phyloP scores from a whole-genome alignment of 2,329 filamentous ascomycete species.

The Diplocarpon rosae region DNA sequence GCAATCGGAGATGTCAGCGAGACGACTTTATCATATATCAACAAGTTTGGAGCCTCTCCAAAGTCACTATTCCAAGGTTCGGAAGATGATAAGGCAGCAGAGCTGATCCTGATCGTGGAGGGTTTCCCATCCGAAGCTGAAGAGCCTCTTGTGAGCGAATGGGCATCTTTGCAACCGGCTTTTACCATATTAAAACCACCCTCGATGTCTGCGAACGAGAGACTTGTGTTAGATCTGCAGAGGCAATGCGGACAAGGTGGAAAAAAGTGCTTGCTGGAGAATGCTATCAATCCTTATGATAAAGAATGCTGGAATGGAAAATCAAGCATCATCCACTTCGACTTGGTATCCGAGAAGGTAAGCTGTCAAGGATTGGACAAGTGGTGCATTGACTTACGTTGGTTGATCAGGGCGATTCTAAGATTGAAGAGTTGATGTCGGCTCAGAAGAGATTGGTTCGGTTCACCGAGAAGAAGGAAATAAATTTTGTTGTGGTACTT shows the following conservation, averaged over 20 bases:
- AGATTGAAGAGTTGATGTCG: constrained; percentile 15
- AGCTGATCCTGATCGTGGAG: constrained; percentile 50
- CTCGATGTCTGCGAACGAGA: constrained; percentile 24
- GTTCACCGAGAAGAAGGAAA: constrained; percentile 20
- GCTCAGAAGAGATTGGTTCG: constrained; percentile 18
- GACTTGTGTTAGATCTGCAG: constrained; percentile 25
- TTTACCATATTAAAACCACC: constrained; percentile 40
- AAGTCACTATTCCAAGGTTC: constrained; percentile 38
- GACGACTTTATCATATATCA: constrained; percentile 42
- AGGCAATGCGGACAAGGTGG: constrained; percentile 17
- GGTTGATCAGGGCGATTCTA: constrained; percentile 9
- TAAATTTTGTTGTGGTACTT: constrained; percentile 23
- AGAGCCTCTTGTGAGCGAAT: constrained; percentile 32
- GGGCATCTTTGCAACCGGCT: constrained; percentile 31
- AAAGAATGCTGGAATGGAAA: constrained; percentile 28
- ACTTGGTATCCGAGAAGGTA: constrained; percentile 21
- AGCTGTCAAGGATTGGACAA: not conserved
- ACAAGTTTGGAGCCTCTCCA: constrained; percentile 45
- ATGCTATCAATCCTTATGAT: constrained; percentile 24
- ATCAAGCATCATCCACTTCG: constrained; percentile 19
- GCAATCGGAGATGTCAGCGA: constrained; percentile 32
- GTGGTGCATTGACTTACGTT: not conserved
- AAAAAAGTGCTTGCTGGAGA: constrained; percentile 17
- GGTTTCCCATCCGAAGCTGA: constrained; percentile 39
- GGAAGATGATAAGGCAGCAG: constrained; percentile 24